Percentiles rank a stretch among this genome's conserved stretches.
Conservation (phyloP, 371 early-diverging fungal species). For the Rhizopus sp. region DNA sequence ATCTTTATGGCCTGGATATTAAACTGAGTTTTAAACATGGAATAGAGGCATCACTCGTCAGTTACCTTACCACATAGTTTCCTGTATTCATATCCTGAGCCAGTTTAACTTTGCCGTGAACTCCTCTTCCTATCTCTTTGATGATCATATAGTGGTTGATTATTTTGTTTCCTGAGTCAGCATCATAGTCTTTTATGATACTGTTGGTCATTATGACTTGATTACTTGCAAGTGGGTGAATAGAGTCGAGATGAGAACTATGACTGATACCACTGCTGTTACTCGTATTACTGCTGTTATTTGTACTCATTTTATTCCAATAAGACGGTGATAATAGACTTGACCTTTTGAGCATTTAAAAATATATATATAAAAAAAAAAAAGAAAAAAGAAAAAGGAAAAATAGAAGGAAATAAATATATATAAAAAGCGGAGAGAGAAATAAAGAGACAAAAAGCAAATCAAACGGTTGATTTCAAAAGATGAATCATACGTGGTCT, state of each 20-base stretch:
- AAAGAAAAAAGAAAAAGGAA: slow-evolving; percentile 12
- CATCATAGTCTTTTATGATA: slow-evolving; percentile 80
- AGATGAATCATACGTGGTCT: background rate
- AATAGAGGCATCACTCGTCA: background rate
- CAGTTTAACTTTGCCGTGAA: slow-evolving; percentile 95
- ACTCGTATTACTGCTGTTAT: background rate
- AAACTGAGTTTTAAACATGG: background rate
- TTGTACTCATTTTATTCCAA: background rate
- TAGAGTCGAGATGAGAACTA: background rate
- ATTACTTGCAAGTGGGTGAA: slow-evolving; percentile 4
- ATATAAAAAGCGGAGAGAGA: slow-evolving; percentile 6
- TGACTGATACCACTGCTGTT: background rate
- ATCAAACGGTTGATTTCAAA: slow-evolving; percentile 6
- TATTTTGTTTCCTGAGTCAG: slow-evolving; percentile 85
- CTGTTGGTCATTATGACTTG: slow-evolving; percentile 37
- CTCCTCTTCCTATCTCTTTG: slow-evolving; percentile 91
- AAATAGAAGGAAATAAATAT: slow-evolving; percentile 10
- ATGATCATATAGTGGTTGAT: slow-evolving; percentile 94
- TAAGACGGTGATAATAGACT: background rate
- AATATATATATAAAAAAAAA: slow-evolving; percentile 1
- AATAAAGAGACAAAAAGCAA: slow-evolving; percentile 1
- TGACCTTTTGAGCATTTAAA: background rate
- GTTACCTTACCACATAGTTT: slow-evolving; percentile 63
- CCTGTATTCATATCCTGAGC: slow-evolving; percentile 77
- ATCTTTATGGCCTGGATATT: slow-evolving; percentile 31